Evolutionary conservation across 805 yeast species (phyloP).

Genomic region (Yarrowia sp.): DNA sequence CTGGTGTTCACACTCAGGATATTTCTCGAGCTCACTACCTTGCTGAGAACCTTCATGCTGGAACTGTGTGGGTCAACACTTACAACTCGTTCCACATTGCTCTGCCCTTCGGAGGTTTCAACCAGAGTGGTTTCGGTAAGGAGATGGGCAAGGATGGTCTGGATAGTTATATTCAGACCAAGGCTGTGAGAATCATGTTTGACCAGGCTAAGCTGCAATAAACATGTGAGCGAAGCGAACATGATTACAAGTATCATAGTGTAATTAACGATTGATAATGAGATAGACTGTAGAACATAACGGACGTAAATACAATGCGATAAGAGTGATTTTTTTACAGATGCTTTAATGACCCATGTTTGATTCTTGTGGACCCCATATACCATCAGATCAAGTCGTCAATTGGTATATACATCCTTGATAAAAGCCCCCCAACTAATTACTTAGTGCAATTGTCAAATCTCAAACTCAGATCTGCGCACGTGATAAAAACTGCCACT

Average conservation of each 20-base stretch:
- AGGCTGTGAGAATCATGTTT: constrained; percentile 61
- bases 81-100: constrained; percentile 62
- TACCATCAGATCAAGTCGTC: no score
- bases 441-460: no score
- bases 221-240: neutral
- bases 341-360: no score
- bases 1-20: constrained; percentile 72
- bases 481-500: no score
- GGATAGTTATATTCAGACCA: constrained; percentile 66
- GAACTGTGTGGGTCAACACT: constrained; percentile 67
- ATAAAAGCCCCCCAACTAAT: no score
- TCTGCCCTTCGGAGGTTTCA: constrained; percentile 81
- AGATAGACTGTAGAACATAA: no score
- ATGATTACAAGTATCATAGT: neutral
- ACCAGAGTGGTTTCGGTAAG: constrained; percentile 75
- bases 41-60: constrained; percentile 61
- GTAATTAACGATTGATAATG: neutral
- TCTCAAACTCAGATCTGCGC: no score
- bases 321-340: no score
- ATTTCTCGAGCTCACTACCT: constrained; percentile 62
- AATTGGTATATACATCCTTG: no score
- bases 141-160: constrained; percentile 77
- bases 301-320: no score
- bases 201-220: constrained; percentile 4
- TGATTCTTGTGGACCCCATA: no score